Conservation (phyloP, 2,329 filamentous ascomycete genomes). For the Cladosporium sp. region DNA sequence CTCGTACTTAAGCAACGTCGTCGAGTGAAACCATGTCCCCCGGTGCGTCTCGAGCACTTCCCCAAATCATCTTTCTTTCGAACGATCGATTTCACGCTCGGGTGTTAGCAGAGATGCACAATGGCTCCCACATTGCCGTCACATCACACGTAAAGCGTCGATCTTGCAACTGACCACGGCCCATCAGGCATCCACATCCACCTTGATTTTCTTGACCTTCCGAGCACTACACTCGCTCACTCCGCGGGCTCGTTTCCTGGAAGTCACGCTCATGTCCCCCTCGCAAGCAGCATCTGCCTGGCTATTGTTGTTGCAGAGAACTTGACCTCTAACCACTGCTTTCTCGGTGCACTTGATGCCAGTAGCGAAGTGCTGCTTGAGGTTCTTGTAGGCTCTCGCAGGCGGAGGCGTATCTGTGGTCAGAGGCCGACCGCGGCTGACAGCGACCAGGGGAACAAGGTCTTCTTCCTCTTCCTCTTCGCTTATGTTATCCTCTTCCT, state of each 20-base stretch:
- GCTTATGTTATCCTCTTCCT: no score
- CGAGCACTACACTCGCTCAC: neutral
- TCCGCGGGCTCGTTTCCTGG: neutral
- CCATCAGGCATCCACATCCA: neutral
- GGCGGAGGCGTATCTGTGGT: neutral
- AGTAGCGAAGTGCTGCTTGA: neutral
- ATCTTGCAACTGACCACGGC: no score
- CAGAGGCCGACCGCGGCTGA: neutral
- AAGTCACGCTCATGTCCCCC: no score
- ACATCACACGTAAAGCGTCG: no score
- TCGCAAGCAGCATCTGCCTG: neutral
- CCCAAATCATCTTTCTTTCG: no score
- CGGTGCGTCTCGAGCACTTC: no score
- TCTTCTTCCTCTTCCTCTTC: neutral
- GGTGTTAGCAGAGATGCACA: no score
- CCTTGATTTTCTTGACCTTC: neutral
- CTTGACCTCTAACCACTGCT: neutral
- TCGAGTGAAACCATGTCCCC: neutral
- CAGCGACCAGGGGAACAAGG: neutral
- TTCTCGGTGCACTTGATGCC: neutral
- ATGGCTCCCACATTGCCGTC: no score
- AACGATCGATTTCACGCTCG: neutral
- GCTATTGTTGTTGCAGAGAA: no score
- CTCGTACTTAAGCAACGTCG: neutral
- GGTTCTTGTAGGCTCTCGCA: neutral